phyloP scores from a whole-genome alignment of 495 filamentous ascomycete genomes.

The Platismatia glauca region DNA sequence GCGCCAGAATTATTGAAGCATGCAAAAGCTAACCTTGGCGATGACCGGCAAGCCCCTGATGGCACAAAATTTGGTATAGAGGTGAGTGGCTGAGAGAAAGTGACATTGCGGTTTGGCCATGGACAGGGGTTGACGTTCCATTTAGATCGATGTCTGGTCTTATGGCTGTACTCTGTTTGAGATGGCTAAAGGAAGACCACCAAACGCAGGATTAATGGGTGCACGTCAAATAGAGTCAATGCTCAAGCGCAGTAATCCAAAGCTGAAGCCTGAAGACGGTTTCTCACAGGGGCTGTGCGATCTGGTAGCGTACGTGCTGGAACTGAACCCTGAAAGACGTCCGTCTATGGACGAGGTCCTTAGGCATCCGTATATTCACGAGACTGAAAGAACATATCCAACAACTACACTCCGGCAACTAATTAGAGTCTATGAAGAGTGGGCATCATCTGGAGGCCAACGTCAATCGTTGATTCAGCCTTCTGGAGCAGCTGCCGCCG shows the following conservation, averaged over 20 bases:
- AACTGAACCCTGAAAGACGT: constrained; percentile 62
- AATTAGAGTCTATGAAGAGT: constrained; percentile 71
- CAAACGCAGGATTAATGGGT: constrained; percentile 47
- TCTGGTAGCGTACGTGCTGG: constrained; percentile 71
- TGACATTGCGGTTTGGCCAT: background rate
- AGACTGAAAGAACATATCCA: constrained; percentile 61
- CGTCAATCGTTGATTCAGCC: constrained; percentile 73
- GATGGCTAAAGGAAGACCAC: constrained; percentile 82
- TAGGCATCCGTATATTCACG: constrained; percentile 38
- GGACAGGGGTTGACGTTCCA: constrained; percentile 19
- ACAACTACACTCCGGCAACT: constrained; percentile 59
- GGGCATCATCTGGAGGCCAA: constrained; percentile 78
- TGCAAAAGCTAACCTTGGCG: background rate
- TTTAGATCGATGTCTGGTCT: constrained; percentile 85
- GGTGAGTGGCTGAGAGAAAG: constrained; percentile 24
- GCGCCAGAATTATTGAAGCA: constrained; percentile 62
- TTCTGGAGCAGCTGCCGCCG: constrained; percentile 61
- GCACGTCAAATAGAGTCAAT: constrained; percentile 49
- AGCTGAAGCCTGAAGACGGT: constrained; percentile 69
- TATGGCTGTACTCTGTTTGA: constrained; percentile 87
- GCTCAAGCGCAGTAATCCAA: constrained; percentile 49
- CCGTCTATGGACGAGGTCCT: constrained; percentile 52
- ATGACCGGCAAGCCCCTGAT: constrained; percentile 18
- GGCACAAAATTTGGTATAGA: constrained; percentile 50
- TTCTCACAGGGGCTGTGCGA: constrained; percentile 49